Conservation (phyloP, 78 protist species). For the Dictyostelium purpureum region DNA sequence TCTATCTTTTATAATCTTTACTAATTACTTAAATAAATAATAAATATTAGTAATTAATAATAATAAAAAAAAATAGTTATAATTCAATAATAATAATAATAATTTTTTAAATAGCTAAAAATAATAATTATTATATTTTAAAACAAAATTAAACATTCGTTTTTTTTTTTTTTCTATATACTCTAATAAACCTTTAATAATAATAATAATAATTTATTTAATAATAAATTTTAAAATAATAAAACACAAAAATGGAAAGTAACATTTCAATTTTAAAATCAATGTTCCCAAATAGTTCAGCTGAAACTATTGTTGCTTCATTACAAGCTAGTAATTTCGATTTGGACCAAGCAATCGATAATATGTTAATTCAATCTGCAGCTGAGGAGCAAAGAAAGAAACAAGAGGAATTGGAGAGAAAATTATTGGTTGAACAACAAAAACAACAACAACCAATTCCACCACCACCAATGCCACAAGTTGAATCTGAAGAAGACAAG, state of each 20-base stretch:
- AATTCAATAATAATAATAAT: too few species aligned
- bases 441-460: neutral
- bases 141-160: too few species aligned
- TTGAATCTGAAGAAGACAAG: slow-evolving; percentile 18
- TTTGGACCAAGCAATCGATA: slow-evolving; percentile 47
- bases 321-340: slow-evolving; percentile 44
- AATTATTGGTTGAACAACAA: slow-evolving; percentile 13
- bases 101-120: too few species aligned
- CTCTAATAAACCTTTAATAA: too few species aligned
- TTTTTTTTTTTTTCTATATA: too few species aligned
- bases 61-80: too few species aligned
- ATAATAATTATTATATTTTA: too few species aligned
- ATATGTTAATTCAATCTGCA: slow-evolving; percentile 33
- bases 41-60: too few species aligned
- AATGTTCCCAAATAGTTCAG: slow-evolving; percentile 62
- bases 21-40: too few species aligned
- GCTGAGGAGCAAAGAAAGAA: slow-evolving; percentile 17
- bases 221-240: too few species aligned
- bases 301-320: slow-evolving; percentile 21
- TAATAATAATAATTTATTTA: too few species aligned
- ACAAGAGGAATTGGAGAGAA: neutral
- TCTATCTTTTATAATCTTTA: too few species aligned
- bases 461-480: neutral
- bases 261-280: slow-evolving; percentile 39
- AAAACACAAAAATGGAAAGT: slow-evolving; percentile 55